Conservation (phyloP, 164 flowering plant species). For the Amborella trichopoda region DNA sequence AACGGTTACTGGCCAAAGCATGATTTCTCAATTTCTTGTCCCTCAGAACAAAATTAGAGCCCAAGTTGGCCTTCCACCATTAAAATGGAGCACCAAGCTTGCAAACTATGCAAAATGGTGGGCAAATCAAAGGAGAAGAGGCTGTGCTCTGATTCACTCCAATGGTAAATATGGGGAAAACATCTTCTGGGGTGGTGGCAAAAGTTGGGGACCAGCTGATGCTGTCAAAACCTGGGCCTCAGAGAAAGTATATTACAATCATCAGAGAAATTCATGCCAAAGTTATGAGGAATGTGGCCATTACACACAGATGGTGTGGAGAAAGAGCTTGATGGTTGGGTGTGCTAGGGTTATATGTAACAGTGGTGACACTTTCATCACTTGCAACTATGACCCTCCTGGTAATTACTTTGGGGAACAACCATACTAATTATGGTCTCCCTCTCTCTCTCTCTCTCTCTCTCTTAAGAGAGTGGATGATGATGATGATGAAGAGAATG, state of each 20-base stretch:
- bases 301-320: conserved; percentile 17
- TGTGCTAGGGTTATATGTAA: conserved; percentile 9
- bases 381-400: conserved; percentile 11
- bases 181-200: conserved; percentile 13
- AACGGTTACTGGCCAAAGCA: too few species aligned
- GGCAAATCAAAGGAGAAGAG: conserved; percentile 7
- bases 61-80: conserved; percentile 5
- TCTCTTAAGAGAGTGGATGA: too few species aligned
- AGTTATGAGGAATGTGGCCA: conserved; percentile 8
- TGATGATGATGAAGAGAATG: too few species aligned
- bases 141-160: conserved; percentile 13
- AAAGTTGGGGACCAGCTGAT: conserved; percentile 2
- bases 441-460: too few species aligned
- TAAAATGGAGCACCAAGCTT: conserved; percentile 8
- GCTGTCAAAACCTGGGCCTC: conserved; percentile 12
- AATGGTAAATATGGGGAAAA: conserved; percentile 11
- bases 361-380: conserved; percentile 20
- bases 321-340: conserved; percentile 5
- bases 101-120: conserved; percentile 10
- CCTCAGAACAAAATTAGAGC: conserved; percentile 9
- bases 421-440: conserved; percentile 22
- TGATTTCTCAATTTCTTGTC: not conserved
- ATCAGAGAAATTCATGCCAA: conserved; percentile 4
- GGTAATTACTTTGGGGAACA: conserved; percentile 11
- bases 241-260: conserved; percentile 8